Conservation (phyloP, 1,284 basidiomycete genomes). For the Ceratobasidium sp. region DNA sequence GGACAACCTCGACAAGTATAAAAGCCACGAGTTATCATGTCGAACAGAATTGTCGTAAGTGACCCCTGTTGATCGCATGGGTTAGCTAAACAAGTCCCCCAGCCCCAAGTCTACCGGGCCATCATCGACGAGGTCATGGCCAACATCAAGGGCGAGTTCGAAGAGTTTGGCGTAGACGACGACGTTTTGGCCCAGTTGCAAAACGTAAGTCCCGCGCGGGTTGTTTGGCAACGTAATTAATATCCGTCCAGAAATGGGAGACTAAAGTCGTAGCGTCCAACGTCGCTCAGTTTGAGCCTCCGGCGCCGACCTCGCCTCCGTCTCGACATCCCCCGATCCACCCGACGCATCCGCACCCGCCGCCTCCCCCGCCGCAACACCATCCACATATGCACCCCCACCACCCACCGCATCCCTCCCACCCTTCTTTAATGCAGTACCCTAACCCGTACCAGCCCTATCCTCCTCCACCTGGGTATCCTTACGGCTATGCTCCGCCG, state of each 20-base stretch:
- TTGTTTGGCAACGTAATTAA: not conserved
- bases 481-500: slow-evolving; percentile 36
- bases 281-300: slow-evolving; percentile 66
- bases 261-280: slow-evolving; percentile 66
- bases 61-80: not conserved
- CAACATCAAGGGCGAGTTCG: slow-evolving; percentile 68
- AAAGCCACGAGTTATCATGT: slow-evolving; percentile 46
- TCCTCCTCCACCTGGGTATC: slow-evolving; percentile 37
- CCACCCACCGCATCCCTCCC: slow-evolving; percentile 31
- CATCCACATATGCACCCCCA: slow-evolving; percentile 32
- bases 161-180: slow-evolving; percentile 73
- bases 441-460: slow-evolving; percentile 35
- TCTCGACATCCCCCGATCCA: slow-evolving; percentile 48
- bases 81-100: slow-evolving; percentile 14
- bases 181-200: slow-evolving; percentile 67
- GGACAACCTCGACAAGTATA: slow-evolving; percentile 43
- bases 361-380: slow-evolving; percentile 49
- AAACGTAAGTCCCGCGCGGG: slow-evolving; percentile 55
- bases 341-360: slow-evolving; percentile 48
- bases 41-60: slow-evolving; percentile 50
- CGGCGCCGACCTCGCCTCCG: slow-evolving; percentile 52
- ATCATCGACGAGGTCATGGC: slow-evolving; percentile 72
- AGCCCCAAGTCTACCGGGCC: slow-evolving; percentile 67
- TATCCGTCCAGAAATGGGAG: slow-evolving; percentile 64
- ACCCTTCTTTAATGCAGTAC: slow-evolving; percentile 37